Evolutionary conservation across 176 grass and related monocot species (phyloP).

Genomic region (Chloris gayana): DNA sequence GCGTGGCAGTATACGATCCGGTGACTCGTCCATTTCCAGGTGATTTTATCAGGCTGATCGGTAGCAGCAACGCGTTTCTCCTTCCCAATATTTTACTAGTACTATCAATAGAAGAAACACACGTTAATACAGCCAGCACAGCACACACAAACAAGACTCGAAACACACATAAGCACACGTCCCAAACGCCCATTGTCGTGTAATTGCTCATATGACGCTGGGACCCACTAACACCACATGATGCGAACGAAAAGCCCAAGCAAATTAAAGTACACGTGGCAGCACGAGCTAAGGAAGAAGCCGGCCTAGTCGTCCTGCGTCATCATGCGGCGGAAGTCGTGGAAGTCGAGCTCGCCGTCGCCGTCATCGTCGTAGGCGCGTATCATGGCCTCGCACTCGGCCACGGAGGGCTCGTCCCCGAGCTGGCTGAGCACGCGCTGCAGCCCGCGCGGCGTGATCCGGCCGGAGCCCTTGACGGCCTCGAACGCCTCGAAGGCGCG

Average conservation of each 20-base stretch:
- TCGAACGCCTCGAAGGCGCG: constrained; percentile 88
- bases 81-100: too few species aligned
- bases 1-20: too few species aligned
- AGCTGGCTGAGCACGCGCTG: constrained; percentile 83
- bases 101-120: too few species aligned
- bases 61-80: too few species aligned
- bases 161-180: too few species aligned
- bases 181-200: too few species aligned
- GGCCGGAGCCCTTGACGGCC: constrained; percentile 92
- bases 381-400: constrained; percentile 87
- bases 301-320: constrained; percentile 39
- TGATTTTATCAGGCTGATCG: too few species aligned
- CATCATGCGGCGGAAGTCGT: constrained; percentile 92
- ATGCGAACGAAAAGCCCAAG: background rate
- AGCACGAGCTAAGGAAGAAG: background rate
- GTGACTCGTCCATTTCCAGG: too few species aligned
- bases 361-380: constrained; percentile 84
- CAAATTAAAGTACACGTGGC: background rate
- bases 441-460: constrained; percentile 83
- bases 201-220: too few species aligned
- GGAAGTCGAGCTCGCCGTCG: constrained; percentile 93
- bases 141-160: too few species aligned
- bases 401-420: constrained; percentile 75
- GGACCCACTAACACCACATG: too few species aligned
- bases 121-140: too few species aligned